Evolutionary conservation across 2,329 filamentous ascomycete genomes (phyloP).

Genomic region (Diaporthe caulivora): DNA sequence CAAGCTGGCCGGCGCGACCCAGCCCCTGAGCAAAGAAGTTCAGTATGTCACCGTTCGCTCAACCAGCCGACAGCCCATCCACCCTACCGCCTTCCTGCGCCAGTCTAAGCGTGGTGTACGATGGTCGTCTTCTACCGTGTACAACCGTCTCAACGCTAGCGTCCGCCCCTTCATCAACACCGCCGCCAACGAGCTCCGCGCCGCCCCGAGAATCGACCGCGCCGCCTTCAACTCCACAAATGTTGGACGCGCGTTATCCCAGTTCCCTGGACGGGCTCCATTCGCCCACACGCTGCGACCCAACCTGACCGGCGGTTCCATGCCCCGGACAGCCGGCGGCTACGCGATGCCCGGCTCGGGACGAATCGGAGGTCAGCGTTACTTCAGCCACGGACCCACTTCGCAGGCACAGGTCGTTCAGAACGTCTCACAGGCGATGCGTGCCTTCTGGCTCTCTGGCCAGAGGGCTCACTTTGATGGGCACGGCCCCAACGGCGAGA

Average conservation of each 20-base stretch:
- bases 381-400: conserved; percentile 90
- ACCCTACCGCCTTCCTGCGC: conserved; percentile 62
- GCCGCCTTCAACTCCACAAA: conserved; percentile 62
- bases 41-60: conserved; percentile 60
- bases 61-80: conserved; percentile 63
- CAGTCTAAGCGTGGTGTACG: conserved; percentile 61
- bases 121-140: conserved; percentile 62
- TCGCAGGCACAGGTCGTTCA: conserved; percentile 91
- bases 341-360: conserved; percentile 80
- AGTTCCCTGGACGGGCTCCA: conserved; percentile 80
- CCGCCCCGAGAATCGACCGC: conserved; percentile 58
- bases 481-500: conserved; percentile 77
- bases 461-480: conserved; percentile 91
- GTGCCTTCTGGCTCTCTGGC: conserved; percentile 92
- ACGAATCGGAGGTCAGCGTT: conserved; percentile 78
- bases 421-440: conserved; percentile 93
- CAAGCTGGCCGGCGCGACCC: conserved; percentile 60
- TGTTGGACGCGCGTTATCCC: conserved; percentile 64
- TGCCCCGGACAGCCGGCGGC: conserved; percentile 89
- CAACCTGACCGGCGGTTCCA: conserved; percentile 88
- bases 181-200: conserved; percentile 49
- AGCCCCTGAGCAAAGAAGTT: conserved; percentile 59
- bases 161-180: conserved; percentile 66
- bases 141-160: conserved; percentile 57
- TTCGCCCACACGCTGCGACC: conserved; percentile 92